Base-by-base conservation (phyloP, 345 rosid genomes). In the Arabidopsis suecica region DNA sequence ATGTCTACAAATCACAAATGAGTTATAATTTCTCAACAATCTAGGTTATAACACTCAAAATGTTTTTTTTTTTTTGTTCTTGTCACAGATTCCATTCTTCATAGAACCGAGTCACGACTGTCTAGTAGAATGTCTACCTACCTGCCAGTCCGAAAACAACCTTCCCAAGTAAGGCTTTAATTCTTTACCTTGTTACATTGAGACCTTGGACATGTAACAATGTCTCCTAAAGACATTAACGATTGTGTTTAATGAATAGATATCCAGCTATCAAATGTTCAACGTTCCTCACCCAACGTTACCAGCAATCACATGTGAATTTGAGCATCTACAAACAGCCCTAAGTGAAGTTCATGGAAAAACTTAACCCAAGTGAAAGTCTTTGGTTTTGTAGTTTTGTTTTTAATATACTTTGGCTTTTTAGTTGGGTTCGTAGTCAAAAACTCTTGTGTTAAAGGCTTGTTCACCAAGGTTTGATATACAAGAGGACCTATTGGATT, bases 51-150 rank as follows among this genome's bases (percentile, higher is more conserved):
- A 16, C 18, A 16, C 18, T 16, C 18, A 16, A 16, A 16, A 16
- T 16, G 18, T 16, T 16, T 16, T 16, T 16, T 16, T 16, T 16
- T 16, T 0, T 16, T 16, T 55, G 22, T 13, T 55, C 10, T 4
- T 1, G 0, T 38, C 1, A 20, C 84, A 91, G 97, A 88, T 89
- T 36, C 89, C 96, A 4, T 91, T 83, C 69, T 91, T 93, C 30
- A 72, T 81, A 37, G 85, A 87, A 70, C 98, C 98, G 3, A 87
- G 84, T 64, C 87, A 86, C 37, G 93, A 93, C 6, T 93, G 97
- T 74, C 65, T 91, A 23, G 86, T 93, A 11, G 91, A 91, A 79
- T 93, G 98, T 82, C 79, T 93, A 82, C 93, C 96, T 7, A 86
- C 96, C 8, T 91, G 97, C 86, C 85, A 83, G 55, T 87, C 93